Conservation (phyloP, 1,284 basidiomycete species). For the Pseudozyma thailandica region DNA sequence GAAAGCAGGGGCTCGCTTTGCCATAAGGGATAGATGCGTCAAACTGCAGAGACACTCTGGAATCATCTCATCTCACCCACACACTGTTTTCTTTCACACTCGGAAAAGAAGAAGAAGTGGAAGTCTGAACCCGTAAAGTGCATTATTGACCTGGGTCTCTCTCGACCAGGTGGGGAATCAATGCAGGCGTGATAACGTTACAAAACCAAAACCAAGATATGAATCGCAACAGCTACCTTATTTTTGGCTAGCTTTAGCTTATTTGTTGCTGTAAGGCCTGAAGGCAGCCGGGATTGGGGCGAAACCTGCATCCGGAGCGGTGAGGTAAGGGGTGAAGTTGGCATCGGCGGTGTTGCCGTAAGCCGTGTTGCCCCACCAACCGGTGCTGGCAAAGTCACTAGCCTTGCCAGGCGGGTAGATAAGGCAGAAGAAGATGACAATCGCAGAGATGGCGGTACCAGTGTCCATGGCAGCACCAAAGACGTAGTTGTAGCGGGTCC, state of each 20-base stretch:
- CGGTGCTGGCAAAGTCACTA: constrained; percentile 30
- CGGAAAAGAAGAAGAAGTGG: not conserved
- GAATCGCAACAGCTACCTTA: not conserved
- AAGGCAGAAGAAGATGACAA: constrained; percentile 53
- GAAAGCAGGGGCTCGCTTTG: too few relatives aligned
- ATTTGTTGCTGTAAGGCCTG: constrained; percentile 24
- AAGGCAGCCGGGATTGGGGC: constrained; percentile 22
- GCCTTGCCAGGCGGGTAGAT: constrained; percentile 37
- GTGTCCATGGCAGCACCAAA: constrained; percentile 68
- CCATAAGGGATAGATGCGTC: too few relatives aligned
- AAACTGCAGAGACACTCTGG: too few relatives aligned
- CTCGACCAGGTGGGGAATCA: not conserved
- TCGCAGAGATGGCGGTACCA: constrained; percentile 65
- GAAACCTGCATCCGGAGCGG: constrained; percentile 26
- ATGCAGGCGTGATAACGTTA: constrained; percentile 1
- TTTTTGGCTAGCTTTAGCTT: not conserved
- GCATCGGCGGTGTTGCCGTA: constrained; percentile 50
- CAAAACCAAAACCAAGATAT: not conserved
- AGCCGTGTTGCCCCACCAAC: constrained; percentile 64
- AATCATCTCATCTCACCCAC: not conserved
- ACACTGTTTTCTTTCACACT: not conserved
- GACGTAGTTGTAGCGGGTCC: constrained; percentile 69
- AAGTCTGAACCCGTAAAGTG: not conserved
- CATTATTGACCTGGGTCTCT: not conserved
- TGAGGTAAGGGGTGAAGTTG: constrained; percentile 15